Evolutionary conservation across 805 yeast species (phyloP), one percentile per base, ranked within the genome.

Genomic region (Suhomyces tanzawaensis): DNA sequence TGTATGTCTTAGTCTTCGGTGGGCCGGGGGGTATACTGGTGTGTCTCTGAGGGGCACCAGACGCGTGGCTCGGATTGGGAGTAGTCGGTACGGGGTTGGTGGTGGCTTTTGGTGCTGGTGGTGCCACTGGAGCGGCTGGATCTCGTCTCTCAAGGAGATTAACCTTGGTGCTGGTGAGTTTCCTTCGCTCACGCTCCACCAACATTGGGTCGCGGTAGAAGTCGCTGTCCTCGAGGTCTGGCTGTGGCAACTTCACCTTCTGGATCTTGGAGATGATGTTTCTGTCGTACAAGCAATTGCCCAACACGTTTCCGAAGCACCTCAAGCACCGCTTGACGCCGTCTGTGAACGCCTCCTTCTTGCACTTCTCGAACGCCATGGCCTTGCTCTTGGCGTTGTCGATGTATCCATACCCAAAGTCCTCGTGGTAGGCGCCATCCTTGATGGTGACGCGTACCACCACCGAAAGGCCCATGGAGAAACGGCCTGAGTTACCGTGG

Each of bases 301-400:
- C 95, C 53, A 85, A 61, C 0, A 85, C 81, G 47, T 82, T 77
- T 26, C 95, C 95, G 53, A 88, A 86, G 46, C 83, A 81, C 44
- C 95, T 67, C 37, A 90, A 66, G 11, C 91, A 82, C 34, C 93
- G 69, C 60, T 88, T 89, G 40, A 84, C 61, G 0, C 85, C 96
- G 57, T 85, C 90, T 0, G 90, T 84, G n/a, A 82, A 75, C 0
- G 95, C 93, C 51, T 85, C 93, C 51, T 87, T 85, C 56, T 79
- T 81, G 40, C 95, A 84, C 54, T 85, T 88, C 37, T 79, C 87
- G 55, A 76, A 82, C 0, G 95, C 91, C 64, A 77, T 76, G 2
- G 83, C 82, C 54, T 77, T 81, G 16, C 80, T 71, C 34, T 77
- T 74, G 30, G 86, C 85, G 41, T 81, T 82, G 33, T 85, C 93